Base-by-base conservation (phyloP, 768 basidiomycete genomes). In the Dentipellis fragilis region DNA sequence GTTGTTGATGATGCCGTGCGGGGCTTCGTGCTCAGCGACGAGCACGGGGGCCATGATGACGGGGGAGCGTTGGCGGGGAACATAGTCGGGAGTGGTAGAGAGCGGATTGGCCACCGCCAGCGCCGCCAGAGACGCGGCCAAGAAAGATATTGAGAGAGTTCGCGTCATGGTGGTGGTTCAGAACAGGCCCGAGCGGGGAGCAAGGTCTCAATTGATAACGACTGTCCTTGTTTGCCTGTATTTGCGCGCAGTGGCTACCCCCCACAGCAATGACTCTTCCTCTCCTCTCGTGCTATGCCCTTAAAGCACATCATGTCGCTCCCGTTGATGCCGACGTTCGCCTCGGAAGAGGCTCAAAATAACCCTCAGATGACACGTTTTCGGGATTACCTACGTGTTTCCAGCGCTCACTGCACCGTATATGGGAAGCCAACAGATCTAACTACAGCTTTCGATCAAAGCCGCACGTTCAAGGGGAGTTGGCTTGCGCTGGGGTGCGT, bases 1-100 rank as follows among this genome's bases (percentile, higher is more conserved):
- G 76, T 94, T 87, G 73, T 87, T 84, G 67, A 94, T 73, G 55
- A 80, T 74, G 52, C 84, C 83, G 70, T 88, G 83, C 53, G 81
- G 79, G 65, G 87, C 84, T 59, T 80, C 72, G 39, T 72, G 72
- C 38, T 73, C 77, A 54, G 78, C 54, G 9, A 54, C 53, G 38
- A 55, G 59, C 51, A 89, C 70, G 34, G 87, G 87, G 9, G 87
- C 88, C 49, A 83, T 67, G 14, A 73, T 61, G 40, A 86, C 65
- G 46, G 78, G 72, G 21, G 77, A 70, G 48, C 75, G 74, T 46
- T 60, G 55, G 34, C 65, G 63, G n/a, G 66, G 65, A 5, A 68
- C 54, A 54, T 68, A 52, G 57, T 73, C 64, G 8, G 67, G 58
- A 52, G 66, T 64, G 19, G 77, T 79, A 38, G 78, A 79, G 55